Evolutionary conservation across 2,329 filamentous ascomycete species (phyloP), one percentile per base, ranked within the genome.

Genomic region (Fusarium azukiicola): DNA sequence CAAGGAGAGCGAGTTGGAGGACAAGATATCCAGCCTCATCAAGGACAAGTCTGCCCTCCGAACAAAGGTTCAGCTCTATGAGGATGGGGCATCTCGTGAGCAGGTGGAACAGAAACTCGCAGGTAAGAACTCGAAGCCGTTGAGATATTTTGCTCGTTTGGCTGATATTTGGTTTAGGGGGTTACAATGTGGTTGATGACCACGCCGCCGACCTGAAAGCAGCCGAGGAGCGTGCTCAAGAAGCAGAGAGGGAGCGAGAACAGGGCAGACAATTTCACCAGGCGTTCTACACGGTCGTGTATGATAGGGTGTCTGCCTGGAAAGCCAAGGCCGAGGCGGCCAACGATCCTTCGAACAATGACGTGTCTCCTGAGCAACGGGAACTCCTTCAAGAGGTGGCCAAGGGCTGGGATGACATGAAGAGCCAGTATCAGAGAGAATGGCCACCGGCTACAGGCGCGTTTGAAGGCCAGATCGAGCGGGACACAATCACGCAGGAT

Each of bases 201-300:
- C 17, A 40, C 13, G 46, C 11, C 27, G 42, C 67, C 6, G 67
- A 74, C 6, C 23, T 44, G 14, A 10, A 46, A 6, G 71, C 32
- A 11, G 71, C 38, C 14, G 13, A 64, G n/a, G 21, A 69, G 6
- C 27, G 19, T 12, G 23, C 16, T 12, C 10, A 69, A 27, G 5
- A 19, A 14, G 64, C 54, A 19, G 40, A 66, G n/a, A 3, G 21
- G 21, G 68, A 72, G 3, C 44, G 38, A 14, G 17, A 42, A 27
- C 38, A 50, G 64, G 42, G 46, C 44, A 58, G 27, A 12, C 11
- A 5, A 3, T 76, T 76, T 36, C 74, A 76, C 49, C 13, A 66
- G 23, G n/a, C 27, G 3, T 46, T 71, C 36, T 66, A 69, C 50
- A 4, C 27, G 17, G 21, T 44, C 16, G 23, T 69, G 3, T 27